phyloP scores from a whole-genome alignment of 257 asterid genomes.

The Rhazya stricta region DNA sequence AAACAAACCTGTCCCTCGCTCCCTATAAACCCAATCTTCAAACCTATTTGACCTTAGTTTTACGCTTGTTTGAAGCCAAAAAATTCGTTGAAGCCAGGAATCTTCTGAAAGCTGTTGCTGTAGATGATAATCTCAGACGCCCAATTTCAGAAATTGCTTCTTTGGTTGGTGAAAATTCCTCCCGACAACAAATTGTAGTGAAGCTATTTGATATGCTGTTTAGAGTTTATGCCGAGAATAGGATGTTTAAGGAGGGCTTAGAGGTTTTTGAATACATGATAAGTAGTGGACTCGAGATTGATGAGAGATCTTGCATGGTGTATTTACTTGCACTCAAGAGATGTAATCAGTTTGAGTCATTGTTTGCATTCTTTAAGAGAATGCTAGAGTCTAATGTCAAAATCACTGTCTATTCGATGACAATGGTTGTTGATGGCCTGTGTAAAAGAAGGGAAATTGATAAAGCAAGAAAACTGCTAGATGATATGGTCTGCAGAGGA shows the following conservation, averaged over 20 bases:
- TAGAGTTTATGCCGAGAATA: constrained; percentile 34
- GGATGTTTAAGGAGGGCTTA: constrained; percentile 28
- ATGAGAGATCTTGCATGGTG: constrained; percentile 80
- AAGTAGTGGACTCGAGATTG: constrained; percentile 44
- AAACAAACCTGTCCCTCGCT: constrained; percentile 20
- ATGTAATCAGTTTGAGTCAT: constrained; percentile 34
- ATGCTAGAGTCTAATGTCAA: constrained; percentile 72
- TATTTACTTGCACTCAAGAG: constrained; percentile 62
- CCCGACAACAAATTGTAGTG: constrained; percentile 5
- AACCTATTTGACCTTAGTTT: constrained; percentile 40
- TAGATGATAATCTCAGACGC: constrained; percentile 33
- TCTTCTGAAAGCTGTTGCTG: constrained; percentile 44
- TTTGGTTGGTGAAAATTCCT: constrained; percentile 13
- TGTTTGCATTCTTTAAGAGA: constrained; percentile 46
- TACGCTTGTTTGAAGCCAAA: constrained; percentile 52
- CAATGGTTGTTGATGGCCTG: constrained; percentile 52
- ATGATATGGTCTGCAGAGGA: constrained; percentile 48
- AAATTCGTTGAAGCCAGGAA: constrained; percentile 59
- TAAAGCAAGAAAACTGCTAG: constrained; percentile 53
- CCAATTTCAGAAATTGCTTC: constrained; percentile 45
- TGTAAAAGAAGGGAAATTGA: constrained; percentile 52
- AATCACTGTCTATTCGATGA: constrained; percentile 68
- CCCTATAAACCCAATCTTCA: constrained; percentile 46
- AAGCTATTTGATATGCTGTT: constrained; percentile 37
- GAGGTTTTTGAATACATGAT: constrained; percentile 38